Conservation (phyloP, 306 rosid genomes). For the Malus fusca region DNA sequence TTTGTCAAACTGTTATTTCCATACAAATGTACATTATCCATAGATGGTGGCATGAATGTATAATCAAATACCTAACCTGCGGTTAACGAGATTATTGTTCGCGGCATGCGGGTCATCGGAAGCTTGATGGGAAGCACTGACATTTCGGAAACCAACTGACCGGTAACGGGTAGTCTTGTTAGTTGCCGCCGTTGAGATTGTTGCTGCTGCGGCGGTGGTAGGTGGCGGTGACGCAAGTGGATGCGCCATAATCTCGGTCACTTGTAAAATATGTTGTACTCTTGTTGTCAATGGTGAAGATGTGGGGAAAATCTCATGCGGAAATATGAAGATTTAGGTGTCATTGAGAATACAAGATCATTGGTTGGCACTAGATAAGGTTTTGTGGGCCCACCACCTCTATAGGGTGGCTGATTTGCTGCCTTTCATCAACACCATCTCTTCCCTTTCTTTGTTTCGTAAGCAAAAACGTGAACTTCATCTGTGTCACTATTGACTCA, state of each 20-base stretch:
- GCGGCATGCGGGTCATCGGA: background rate
- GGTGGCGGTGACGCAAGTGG: constrained; percentile 40
- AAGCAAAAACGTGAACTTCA: background rate
- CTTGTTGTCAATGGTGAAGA: background rate
- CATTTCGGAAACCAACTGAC: constrained; percentile 9
- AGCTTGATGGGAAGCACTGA: constrained; percentile 13
- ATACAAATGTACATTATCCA: no score
- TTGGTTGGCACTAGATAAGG: constrained; percentile 75
- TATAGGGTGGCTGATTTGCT: background rate
- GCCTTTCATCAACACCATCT: background rate
- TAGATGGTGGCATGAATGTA: background rate
- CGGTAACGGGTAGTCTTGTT: background rate
- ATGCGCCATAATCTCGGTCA: constrained; percentile 40
- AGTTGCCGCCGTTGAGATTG: constrained; percentile 22
- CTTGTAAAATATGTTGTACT: background rate
- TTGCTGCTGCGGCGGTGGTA: constrained; percentile 19
- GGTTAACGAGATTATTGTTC: constrained; percentile 10
- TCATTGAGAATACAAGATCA: constrained; percentile 14
- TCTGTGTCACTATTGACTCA: no score
- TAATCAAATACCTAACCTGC: constrained; percentile 33
- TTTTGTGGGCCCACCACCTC: constrained; percentile 46
- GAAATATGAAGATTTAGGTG: constrained; percentile 20
- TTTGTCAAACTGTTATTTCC: no score
- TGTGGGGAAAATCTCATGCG: background rate
- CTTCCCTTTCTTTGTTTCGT: background rate